phyloP scores from a whole-genome alignment of 345 rosid genomes.

The Lepidium sativum region DNA sequence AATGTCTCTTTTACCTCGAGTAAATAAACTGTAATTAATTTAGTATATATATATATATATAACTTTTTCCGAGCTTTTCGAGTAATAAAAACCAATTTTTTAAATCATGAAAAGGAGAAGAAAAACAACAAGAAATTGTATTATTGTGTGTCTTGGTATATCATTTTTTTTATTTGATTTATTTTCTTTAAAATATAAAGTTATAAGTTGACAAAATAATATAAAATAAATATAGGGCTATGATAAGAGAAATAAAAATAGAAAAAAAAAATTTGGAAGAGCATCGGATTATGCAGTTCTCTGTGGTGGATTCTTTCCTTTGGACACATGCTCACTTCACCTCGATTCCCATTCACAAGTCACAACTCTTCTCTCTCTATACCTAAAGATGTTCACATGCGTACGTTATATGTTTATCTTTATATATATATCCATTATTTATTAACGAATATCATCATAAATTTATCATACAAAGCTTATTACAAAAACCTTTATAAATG shows the following conservation, averaged over 20 bases:
- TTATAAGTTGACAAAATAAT: background rate
- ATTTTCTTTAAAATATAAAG: background rate
- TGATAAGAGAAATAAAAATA: background rate
- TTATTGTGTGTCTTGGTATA: background rate
- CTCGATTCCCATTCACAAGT: conserved; percentile 13
- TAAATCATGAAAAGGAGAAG: background rate
- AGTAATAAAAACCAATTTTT: background rate
- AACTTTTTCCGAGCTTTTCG: background rate
- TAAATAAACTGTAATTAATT: conserved; percentile 18
- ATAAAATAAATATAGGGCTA: no score
- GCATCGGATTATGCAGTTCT: conserved; percentile 48
- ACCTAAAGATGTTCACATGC: conserved; percentile 10
- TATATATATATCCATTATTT: background rate
- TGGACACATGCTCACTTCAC: conserved; percentile 41
- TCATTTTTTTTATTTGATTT: background rate
- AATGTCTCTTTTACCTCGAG: conserved; percentile 32
- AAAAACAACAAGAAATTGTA: background rate
- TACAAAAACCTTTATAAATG: no score
- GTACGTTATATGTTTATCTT: background rate
- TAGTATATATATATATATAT: background rate
- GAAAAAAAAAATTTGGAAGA: no score
- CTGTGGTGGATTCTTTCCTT: conserved; percentile 38
- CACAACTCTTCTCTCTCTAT: conserved; percentile 11
- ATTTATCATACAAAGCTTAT: no score
- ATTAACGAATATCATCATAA: background rate